These are phyloP conservation scores for Clarkia xantiana DNA, from an alignment of 345 rosid genomes.

Conservation along the genomic window DNA sequence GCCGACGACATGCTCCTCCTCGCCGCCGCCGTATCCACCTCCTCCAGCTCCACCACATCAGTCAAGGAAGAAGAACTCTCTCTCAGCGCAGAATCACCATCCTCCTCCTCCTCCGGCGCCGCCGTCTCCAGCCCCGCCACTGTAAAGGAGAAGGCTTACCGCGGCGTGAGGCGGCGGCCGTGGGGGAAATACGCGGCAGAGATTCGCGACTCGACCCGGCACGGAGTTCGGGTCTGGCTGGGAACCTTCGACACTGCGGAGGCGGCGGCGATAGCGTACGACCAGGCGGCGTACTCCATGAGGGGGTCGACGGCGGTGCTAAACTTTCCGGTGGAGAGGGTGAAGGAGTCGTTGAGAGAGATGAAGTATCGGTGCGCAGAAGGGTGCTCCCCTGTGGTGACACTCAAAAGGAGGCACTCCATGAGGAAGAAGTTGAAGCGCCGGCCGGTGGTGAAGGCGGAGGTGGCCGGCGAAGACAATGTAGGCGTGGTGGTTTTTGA, in stretches of 20 bases:
- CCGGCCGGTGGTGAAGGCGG: slow-evolving; percentile 9
- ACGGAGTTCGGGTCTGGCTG: slow-evolving; percentile 43
- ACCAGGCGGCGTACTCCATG: slow-evolving; percentile 46
- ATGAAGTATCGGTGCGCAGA: slow-evolving; percentile 15
- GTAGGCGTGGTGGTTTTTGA: slow-evolving; percentile 33
- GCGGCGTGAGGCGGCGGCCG: slow-evolving; percentile 44
- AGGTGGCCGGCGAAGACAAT: not conserved
- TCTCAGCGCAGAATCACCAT: slow-evolving; percentile 2
- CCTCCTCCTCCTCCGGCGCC: no score
- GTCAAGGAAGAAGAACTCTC: slow-evolving; percentile 20
- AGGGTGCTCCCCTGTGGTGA: slow-evolving; percentile 32
- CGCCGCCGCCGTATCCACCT: slow-evolving; percentile 16
- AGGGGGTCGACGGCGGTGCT: slow-evolving; percentile 34
- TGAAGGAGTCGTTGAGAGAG: slow-evolving; percentile 20
- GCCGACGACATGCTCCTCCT: slow-evolving; percentile 19
- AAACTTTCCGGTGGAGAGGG: slow-evolving; percentile 33
- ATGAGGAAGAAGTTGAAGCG: slow-evolving; percentile 20
- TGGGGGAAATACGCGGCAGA: slow-evolving; percentile 60
- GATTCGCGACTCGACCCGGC: slow-evolving; percentile 46
- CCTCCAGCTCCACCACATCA: slow-evolving; percentile 11
- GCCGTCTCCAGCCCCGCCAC: not conserved
- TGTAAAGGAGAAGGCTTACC: slow-evolving; percentile 20
- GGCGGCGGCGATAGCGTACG: slow-evolving; percentile 47
- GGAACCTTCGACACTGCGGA: slow-evolving; percentile 50
- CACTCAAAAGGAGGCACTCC: slow-evolving; percentile 30